Evolutionary conservation across 1,284 basidiomycete species (phyloP).

Genomic region (Puccinia triticina): DNA sequence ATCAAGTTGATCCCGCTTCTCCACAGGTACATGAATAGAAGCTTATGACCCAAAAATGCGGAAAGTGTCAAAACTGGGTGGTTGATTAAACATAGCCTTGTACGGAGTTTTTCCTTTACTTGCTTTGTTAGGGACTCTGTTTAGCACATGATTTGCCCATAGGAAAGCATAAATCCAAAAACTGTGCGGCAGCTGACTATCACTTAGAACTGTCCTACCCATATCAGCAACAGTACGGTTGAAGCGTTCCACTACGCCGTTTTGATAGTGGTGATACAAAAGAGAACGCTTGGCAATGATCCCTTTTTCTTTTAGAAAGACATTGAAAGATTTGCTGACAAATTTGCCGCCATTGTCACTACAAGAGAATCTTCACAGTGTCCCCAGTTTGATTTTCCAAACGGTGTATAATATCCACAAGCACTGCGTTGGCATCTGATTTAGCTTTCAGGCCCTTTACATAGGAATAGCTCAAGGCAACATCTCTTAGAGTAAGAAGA

Average conservation of each 20-base stretch:
- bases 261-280: neutral
- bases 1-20: neutral
- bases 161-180: neutral
- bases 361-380: neutral
- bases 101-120: neutral
- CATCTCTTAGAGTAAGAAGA: neutral
- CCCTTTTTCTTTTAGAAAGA: neutral
- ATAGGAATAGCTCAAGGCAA: neutral
- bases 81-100: neutral
- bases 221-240: slow-evolving; percentile 1
- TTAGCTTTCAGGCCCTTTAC: neutral
- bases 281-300: neutral
- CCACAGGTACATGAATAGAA: neutral
- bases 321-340: neutral
- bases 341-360: neutral
- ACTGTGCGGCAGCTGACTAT: neutral
- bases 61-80: neutral
- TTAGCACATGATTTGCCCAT: neutral
- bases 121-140: neutral
- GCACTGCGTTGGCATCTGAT: neutral
- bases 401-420: neutral
- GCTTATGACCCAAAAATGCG: neutral
- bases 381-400: neutral
- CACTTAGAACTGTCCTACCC: neutral
- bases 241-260: neutral